phyloP scores from a whole-genome alignment of 352 stramenopile species.

The Phytophthora europaea region DNA sequence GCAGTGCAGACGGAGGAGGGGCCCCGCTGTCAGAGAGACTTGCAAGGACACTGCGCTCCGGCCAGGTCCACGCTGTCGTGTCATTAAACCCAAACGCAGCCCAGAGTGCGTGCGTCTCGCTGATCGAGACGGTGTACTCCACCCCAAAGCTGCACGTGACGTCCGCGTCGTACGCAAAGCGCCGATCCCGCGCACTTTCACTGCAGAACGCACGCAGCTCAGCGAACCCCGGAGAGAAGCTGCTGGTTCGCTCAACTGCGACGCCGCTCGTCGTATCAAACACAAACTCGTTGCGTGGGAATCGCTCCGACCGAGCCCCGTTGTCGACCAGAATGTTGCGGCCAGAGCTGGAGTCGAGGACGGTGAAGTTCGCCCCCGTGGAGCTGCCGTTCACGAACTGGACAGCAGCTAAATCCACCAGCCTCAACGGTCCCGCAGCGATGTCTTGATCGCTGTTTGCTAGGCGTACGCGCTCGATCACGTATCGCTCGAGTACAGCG shows the following conservation, averaged over 20 bases:
- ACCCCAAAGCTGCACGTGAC: conserved; percentile 30
- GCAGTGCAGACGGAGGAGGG: conserved; percentile 13
- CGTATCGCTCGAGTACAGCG: conserved; percentile 41
- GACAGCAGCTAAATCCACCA: conserved; percentile 43
- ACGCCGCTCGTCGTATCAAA: conserved; percentile 30
- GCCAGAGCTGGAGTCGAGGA: conserved; percentile 19
- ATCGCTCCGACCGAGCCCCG: conserved; percentile 54
- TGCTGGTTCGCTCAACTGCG: conserved; percentile 18
- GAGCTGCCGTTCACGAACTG: conserved; percentile 63
- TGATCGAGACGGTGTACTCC: conserved; percentile 38
- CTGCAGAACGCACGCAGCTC: conserved; percentile 63
- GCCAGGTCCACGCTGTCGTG: conserved; percentile 35
- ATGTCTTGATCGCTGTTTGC: conserved; percentile 16
- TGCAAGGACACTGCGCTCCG: conserved; percentile 4
- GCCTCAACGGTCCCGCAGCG: conserved; percentile 4
- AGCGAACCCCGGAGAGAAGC: conserved; percentile 42
- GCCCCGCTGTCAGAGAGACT: conserved; percentile 17
- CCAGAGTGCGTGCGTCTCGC: conserved; percentile 31
- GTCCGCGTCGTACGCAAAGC: conserved; percentile 46
- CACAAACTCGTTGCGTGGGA: conserved; percentile 30
- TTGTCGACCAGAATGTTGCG: conserved; percentile 30
- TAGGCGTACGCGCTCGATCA: conserved; percentile 37
- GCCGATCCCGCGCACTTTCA: conserved; percentile 30
- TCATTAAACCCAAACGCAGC: conserved; percentile 43
- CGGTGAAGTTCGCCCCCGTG: conserved; percentile 39